Evolutionary conservation across 768 basidiomycete species (phyloP).

Genomic region (Serendipita sp.): DNA sequence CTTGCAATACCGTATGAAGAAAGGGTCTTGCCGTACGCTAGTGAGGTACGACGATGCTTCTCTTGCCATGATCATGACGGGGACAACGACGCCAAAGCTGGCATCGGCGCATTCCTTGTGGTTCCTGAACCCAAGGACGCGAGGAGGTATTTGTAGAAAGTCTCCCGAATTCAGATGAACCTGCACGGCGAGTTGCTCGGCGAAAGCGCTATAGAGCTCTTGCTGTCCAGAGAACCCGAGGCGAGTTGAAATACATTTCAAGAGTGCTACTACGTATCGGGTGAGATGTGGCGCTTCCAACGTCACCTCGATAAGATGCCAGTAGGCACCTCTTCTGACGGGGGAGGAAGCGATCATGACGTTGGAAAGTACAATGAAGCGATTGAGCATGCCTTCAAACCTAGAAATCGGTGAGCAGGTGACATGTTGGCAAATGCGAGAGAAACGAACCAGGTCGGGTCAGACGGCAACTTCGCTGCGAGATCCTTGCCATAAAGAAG

Average conservation of each 20-base stretch:
- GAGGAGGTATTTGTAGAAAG: constrained; percentile 43
- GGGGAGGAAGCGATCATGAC: constrained; percentile 64
- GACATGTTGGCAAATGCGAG: not conserved
- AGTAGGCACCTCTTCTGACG: constrained; percentile 67
- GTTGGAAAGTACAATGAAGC: constrained; percentile 54
- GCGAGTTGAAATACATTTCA: constrained; percentile 41
- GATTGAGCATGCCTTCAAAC: constrained; percentile 60
- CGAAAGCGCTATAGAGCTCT: constrained; percentile 61
- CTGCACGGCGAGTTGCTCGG: constrained; percentile 49
- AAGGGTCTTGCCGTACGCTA: not conserved
- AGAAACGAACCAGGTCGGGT: constrained; percentile 34
- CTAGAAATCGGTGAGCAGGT: constrained; percentile 22
- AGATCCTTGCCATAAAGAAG: constrained; percentile 31
- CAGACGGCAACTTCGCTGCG: constrained; percentile 26
- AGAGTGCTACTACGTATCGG: constrained; percentile 25
- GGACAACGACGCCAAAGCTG: constrained; percentile 50
- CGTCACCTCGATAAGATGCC: constrained; percentile 69
- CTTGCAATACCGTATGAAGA: constrained; percentile 49
- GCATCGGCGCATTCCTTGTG: constrained; percentile 49
- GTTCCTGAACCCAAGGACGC: constrained; percentile 59
- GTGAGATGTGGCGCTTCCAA: constrained; percentile 20
- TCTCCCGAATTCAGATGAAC: constrained; percentile 28
- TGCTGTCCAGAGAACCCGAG: constrained; percentile 48
- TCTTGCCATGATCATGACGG: constrained; percentile 40
- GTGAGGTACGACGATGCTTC: not conserved